phyloP scores from a whole-genome alignment of 176 grass and related monocot genomes.

The Cenchrus americanus region DNA sequence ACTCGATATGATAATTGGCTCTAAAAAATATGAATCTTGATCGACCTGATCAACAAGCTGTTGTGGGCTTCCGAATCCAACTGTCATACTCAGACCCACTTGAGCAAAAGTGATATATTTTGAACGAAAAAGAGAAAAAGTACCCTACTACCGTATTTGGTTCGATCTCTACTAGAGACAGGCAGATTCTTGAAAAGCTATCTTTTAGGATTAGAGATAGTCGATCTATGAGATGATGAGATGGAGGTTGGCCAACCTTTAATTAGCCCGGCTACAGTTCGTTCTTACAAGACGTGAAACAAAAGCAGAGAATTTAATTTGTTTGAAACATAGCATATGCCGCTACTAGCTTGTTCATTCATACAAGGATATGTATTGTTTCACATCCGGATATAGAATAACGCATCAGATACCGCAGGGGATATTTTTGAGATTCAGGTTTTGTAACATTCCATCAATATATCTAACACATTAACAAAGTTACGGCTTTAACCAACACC shows the following conservation, averaged over 20 bases:
- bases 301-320: neutral
- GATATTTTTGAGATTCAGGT: neutral
- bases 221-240: no score
- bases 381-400: neutral
- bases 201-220: neutral
- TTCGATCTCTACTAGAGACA: neutral
- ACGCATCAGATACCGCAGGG: neutral
- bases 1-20: neutral
- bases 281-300: neutral
- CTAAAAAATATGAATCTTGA: neutral
- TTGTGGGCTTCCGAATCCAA: no score
- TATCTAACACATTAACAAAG: neutral
- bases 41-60: no score
- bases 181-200: neutral
- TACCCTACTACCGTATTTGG: neutral
- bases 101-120: neutral
- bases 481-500: no score
- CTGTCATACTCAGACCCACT: neutral
- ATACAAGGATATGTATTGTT: neutral
- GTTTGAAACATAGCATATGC: neutral
- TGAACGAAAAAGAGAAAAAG: neutral
- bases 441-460: neutral
- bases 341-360: neutral
- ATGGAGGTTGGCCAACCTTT: neutral
- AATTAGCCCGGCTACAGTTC: neutral